These are phyloP conservation scores for Carex cristatella DNA, from an alignment of 176 grass and related monocot genomes.

Conservation along the genomic window DNA sequence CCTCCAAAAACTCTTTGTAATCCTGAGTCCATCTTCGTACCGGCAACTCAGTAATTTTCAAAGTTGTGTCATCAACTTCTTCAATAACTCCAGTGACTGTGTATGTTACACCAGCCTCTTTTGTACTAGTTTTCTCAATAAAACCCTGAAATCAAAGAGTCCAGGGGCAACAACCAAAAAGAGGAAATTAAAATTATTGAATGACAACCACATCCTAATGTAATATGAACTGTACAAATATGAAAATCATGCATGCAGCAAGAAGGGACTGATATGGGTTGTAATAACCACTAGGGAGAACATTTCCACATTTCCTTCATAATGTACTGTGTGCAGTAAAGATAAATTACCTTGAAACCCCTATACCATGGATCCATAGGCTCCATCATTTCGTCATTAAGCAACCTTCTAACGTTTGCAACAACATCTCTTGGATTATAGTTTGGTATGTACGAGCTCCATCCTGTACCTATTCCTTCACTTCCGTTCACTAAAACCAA, in stretches of 20 bases:
- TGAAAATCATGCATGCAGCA: neutral
- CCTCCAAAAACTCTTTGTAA: conserved; percentile 46
- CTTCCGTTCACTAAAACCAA: conserved; percentile 43
- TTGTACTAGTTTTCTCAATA: conserved; percentile 47
- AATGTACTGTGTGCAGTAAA: neutral
- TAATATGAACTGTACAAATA: neutral
- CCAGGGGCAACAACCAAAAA: neutral
- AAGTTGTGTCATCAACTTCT: conserved; percentile 32
- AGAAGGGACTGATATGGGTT: neutral
- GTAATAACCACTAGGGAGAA: neutral
- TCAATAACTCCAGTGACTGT: conserved; percentile 40
- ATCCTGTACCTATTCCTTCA: conserved; percentile 52
- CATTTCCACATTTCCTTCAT: neutral
- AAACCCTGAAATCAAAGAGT: conserved; percentile 25
- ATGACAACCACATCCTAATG: neutral
- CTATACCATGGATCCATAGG: conserved; percentile 49
- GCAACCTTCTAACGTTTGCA: conserved; percentile 36
- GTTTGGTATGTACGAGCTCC: conserved; percentile 47
- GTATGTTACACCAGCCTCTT: conserved; percentile 43
- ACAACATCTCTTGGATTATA: conserved; percentile 48
- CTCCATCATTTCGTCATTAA: conserved; percentile 35
- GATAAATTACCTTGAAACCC: conserved; percentile 35
- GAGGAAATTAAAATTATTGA: neutral
- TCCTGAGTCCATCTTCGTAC: conserved; percentile 51
- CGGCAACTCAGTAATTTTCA: conserved; percentile 36